A percentile compares a stretch with the other conserved stretches of the same genome.
These are phyloP conservation scores for Lagerstroemia speciosa DNA, from an alignment of 345 rosid genomes.

Conservation along the genomic window DNA sequence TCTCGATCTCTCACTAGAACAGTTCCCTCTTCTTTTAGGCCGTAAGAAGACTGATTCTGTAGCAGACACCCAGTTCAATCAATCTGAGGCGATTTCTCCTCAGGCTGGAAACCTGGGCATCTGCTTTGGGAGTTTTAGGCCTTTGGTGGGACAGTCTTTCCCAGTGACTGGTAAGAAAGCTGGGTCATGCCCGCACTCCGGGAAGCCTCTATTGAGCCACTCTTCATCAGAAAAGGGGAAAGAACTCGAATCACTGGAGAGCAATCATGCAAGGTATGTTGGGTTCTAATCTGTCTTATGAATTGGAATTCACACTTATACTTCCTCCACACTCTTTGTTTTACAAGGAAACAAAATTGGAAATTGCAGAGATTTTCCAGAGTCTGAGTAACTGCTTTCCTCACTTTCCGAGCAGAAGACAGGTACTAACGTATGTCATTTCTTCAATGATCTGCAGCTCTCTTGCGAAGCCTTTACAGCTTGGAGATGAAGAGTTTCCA, in stretches of 20 bases:
- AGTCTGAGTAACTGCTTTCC: neutral
- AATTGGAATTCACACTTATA: no score
- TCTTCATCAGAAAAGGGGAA: neutral
- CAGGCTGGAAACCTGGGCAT: neutral
- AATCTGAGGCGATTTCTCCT: neutral
- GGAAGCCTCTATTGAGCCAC: neutral
- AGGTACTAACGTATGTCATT: neutral
- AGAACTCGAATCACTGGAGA: neutral
- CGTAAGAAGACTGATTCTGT: neutral
- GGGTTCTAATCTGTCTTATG: no score
- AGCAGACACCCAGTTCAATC: neutral
- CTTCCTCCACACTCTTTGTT: no score
- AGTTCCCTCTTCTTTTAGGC: constrained; percentile 7
- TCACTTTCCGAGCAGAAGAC: neutral
- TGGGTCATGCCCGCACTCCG: neutral
- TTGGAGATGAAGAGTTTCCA: constrained; percentile 26
- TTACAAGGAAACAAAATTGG: neutral
- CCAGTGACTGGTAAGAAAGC: neutral
- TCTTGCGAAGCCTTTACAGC: constrained; percentile 11
- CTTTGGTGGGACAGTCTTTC: neutral
- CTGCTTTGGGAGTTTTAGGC: neutral
- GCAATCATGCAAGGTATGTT: neutral
- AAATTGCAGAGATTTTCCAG: neutral
- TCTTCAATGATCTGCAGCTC: constrained; percentile 17
- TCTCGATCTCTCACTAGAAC: constrained; percentile 6